Percentiles rank a stretch among this genome's conserved stretches.
phyloP scores from a whole-genome alignment of 2,329 filamentous ascomycete genomes.

The Aspergillus terreus region DNA sequence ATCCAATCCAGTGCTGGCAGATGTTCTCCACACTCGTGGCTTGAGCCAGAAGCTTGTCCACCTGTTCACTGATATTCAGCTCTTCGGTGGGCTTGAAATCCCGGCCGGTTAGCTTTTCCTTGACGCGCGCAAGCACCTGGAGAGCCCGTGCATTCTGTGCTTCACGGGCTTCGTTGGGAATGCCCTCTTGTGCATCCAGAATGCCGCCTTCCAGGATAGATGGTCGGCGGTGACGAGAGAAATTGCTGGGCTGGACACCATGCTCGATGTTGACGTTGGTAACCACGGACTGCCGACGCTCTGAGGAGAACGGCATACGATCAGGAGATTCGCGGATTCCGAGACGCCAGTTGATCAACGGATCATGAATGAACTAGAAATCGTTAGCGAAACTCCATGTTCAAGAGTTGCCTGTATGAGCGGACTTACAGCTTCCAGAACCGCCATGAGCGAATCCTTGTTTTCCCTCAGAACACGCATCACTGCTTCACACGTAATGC shows the following conservation, averaged over 20 bases:
- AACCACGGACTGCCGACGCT: constrained; percentile 59
- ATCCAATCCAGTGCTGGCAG: constrained; percentile 98
- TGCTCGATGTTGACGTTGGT: constrained; percentile 44
- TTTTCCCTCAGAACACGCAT: constrained; percentile 96
- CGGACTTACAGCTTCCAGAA: constrained; percentile 84
- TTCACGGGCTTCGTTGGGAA: constrained; percentile 55
- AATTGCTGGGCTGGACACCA: constrained; percentile 62
- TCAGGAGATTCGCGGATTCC: constrained; percentile 59
- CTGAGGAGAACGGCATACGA: constrained; percentile 57
- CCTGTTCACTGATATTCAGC: constrained; percentile 79
- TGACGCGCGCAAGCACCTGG: constrained; percentile 85
- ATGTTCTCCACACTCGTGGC: constrained; percentile 96
- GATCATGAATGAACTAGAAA: constrained; percentile 90
- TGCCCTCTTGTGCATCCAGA: constrained; percentile 39
- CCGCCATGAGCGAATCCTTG: constrained; percentile 97
- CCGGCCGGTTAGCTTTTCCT: constrained; percentile 89
- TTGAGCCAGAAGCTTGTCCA: constrained; percentile 90
- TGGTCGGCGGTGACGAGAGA: constrained; percentile 60
- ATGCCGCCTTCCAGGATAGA: constrained; percentile 63
- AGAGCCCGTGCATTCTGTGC: constrained; percentile 90
- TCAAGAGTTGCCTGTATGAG: not conserved
- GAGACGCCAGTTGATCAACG: constrained; percentile 95
- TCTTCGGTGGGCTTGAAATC: constrained; percentile 89
- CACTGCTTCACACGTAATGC: constrained; percentile 96
- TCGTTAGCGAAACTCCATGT: not conserved